Conservation (phyloP, 805 yeast species). For the Candida ulmi region DNA sequence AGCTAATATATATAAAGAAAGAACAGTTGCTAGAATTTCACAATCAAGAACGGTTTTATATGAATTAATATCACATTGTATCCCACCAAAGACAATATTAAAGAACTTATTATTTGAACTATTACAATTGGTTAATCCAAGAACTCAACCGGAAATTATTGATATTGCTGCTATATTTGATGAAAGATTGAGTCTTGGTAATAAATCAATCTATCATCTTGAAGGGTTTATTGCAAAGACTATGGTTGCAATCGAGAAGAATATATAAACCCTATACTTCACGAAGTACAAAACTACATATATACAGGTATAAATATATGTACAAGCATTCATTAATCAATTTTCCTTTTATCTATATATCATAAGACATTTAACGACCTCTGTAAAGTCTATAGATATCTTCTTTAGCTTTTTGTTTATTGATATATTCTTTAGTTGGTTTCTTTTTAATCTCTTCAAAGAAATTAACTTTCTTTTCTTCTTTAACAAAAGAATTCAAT, state of each 20-base stretch:
- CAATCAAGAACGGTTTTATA: conserved; percentile 66
- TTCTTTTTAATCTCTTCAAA: conserved; percentile 45
- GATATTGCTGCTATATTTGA: conserved; percentile 65
- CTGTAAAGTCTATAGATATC: conserved; percentile 54
- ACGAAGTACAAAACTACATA: too few relatives aligned
- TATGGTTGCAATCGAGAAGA: conserved; percentile 67
- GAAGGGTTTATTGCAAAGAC: conserved; percentile 90
- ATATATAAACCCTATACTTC: neutral
- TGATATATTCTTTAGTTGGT: conserved; percentile 63
- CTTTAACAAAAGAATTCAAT: conserved; percentile 44
- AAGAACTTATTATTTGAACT: conserved; percentile 52
- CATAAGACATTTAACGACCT: conserved; percentile 41
- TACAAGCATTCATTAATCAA: neutral
- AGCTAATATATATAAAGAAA: conserved; percentile 47
- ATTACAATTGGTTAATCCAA: conserved; percentile 24
- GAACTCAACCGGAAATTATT: conserved; percentile 42
- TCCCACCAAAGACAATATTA: conserved; percentile 79
- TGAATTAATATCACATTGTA: conserved; percentile 87
- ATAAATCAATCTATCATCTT: conserved; percentile 85
- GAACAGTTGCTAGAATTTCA: conserved; percentile 52
- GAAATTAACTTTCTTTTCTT: conserved; percentile 43
- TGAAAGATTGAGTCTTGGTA: conserved; percentile 81
- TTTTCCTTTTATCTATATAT: neutral
- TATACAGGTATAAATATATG: neutral
- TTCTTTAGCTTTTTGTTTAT: conserved; percentile 43